A percentile compares a stretch with the other conserved stretches of the same genome.
These are phyloP conservation scores for Penicillium sp. DNA, from an alignment of 2,329 filamentous ascomycete species.

Conservation along the genomic window DNA sequence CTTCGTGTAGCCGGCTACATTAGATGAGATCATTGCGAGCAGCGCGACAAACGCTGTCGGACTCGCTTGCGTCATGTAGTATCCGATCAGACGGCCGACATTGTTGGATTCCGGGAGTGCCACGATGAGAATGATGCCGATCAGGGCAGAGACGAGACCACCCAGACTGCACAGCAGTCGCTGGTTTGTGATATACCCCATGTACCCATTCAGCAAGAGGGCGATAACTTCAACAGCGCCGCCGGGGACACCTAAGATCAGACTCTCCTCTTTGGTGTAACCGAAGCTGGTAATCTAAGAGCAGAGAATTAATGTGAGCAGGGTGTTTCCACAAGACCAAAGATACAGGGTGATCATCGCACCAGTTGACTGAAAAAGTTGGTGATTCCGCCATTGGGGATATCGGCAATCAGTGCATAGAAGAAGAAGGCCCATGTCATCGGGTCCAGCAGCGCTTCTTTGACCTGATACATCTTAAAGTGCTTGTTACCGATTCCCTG, in stretches of 20 bases:
- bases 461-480: slow-evolving; percentile 69
- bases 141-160: slow-evolving; percentile 57
- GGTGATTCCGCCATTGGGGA: slow-evolving; percentile 62
- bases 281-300: slow-evolving; percentile 63
- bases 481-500: slow-evolving; percentile 73
- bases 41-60: slow-evolving; percentile 67
- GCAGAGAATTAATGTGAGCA: neutral
- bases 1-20: slow-evolving; percentile 60
- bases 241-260: slow-evolving; percentile 67
- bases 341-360: slow-evolving; percentile 9
- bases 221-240: slow-evolving; percentile 67
- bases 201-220: slow-evolving; percentile 58
- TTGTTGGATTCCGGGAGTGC: slow-evolving; percentile 62
- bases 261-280: slow-evolving; percentile 63
- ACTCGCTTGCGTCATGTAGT: slow-evolving; percentile 65
- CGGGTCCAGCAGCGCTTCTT: slow-evolving; percentile 61
- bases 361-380: slow-evolving; percentile 65
- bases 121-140: slow-evolving; percentile 68
- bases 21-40: slow-evolving; percentile 65
- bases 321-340: too few relatives aligned
- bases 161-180: slow-evolving; percentile 60
- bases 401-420: slow-evolving; percentile 60
- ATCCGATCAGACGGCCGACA: slow-evolving; percentile 63
- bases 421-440: slow-evolving; percentile 65
- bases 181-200: slow-evolving; percentile 61